phyloP scores from a whole-genome alignment of 345 rosid species.

The Anastatica hierochuntica region DNA sequence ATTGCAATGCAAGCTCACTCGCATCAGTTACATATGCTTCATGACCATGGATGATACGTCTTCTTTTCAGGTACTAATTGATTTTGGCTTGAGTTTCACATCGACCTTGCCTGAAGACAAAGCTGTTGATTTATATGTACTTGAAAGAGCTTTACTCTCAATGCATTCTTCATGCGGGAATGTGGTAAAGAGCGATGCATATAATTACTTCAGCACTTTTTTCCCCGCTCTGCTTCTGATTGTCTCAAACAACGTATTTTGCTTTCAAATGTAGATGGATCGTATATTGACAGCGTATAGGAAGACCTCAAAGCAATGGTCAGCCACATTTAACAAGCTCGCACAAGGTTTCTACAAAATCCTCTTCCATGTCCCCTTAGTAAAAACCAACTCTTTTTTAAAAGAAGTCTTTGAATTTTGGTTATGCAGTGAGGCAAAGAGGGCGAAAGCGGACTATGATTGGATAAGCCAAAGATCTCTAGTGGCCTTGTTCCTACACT shows the following conservation, averaged over 20 bases:
- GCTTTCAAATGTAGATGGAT: slow-evolving; percentile 54
- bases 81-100: slow-evolving; percentile 91
- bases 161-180: slow-evolving; percentile 97
- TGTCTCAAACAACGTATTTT: background rate
- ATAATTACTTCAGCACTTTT: background rate
- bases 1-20: no score
- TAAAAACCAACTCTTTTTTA: background rate
- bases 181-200: slow-evolving; percentile 51
- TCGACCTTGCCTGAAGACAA: slow-evolving; percentile 91
- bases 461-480: slow-evolving; percentile 56
- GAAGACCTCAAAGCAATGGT: slow-evolving; percentile 97
- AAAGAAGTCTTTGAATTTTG: slow-evolving; percentile 1
- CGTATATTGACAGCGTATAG: slow-evolving; percentile 60
- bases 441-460: slow-evolving; percentile 95
- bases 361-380: background rate
- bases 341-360: slow-evolving; percentile 58
- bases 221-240: background rate
- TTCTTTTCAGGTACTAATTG: slow-evolving; percentile 59
- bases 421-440: slow-evolving; percentile 61
- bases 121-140: slow-evolving; percentile 91
- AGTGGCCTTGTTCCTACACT: no score
- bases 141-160: slow-evolving; percentile 84
- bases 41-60: slow-evolving; percentile 4
- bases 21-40: background rate
- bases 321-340: slow-evolving; percentile 82